Conservation (phyloP, 108 stramenopile genomes). For the Bacterosira constricta region DNA sequence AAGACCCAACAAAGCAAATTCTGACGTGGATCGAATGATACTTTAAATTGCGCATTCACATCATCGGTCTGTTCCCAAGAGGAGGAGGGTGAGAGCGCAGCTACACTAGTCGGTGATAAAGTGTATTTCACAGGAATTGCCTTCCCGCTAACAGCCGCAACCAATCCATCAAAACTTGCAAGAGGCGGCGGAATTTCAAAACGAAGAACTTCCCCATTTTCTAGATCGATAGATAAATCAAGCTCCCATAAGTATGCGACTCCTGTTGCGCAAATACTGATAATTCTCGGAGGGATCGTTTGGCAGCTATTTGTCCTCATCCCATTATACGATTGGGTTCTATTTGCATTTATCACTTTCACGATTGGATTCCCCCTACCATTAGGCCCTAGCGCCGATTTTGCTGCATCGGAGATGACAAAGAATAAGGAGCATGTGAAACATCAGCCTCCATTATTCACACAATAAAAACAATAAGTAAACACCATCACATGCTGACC, state of each 20-base stretch:
- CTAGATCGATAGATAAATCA: conserved; percentile 34
- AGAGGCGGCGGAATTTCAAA: conserved; percentile 44
- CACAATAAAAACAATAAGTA: neutral
- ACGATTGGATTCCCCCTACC: conserved; percentile 43
- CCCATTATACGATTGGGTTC: neutral
- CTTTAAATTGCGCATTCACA: conserved; percentile 36
- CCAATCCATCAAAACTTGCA: conserved; percentile 41
- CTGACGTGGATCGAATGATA: conserved; percentile 29
- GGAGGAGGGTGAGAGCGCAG: conserved; percentile 33
- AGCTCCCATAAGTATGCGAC: conserved; percentile 45
- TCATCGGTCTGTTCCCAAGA: conserved; percentile 39
- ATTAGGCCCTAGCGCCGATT: conserved; percentile 39
- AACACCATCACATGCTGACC: conserved; percentile 4
- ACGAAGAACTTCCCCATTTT: conserved; percentile 20
- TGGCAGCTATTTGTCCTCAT: neutral
- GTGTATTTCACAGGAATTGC: conserved; percentile 30
- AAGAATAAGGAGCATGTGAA: neutral
- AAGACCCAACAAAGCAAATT: conserved; percentile 34
- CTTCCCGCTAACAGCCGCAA: conserved; percentile 26
- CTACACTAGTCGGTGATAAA: conserved; percentile 24
- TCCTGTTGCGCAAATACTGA: conserved; percentile 31
- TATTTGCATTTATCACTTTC: conserved; percentile 39
- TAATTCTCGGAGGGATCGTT: conserved; percentile 16
- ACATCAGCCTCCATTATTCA: neutral
- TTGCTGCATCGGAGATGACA: neutral